Evolutionary conservation across 1,139 yeast species (phyloP).

Genomic region (Debaryomyces nepalensis): DNA sequence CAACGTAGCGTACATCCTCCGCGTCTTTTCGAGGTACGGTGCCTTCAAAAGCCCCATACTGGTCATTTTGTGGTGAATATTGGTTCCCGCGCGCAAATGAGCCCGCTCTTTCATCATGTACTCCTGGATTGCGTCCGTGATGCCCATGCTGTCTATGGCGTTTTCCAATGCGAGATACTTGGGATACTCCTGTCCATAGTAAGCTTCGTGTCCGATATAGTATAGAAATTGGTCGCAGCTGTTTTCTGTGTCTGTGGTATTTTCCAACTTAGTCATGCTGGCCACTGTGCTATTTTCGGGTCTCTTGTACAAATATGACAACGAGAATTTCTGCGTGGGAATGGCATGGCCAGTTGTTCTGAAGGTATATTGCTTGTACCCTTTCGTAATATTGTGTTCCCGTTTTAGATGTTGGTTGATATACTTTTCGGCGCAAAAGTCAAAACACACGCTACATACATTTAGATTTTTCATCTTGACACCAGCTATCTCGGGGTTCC

Average conservation of each 20-base stretch:
- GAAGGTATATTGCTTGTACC: not conserved
- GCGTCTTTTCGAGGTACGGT: no score
- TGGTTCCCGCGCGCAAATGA: no score
- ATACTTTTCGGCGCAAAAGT: not conserved
- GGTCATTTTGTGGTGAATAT: no score
- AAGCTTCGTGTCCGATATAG: not conserved
- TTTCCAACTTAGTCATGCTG: not conserved
- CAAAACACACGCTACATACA: not conserved
- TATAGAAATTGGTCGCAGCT: slow-evolving; percentile 2
- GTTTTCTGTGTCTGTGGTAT: not conserved
- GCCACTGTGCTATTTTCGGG: not conserved
- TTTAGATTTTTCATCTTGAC: not conserved
- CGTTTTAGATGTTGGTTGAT: not conserved
- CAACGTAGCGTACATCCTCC: no score
- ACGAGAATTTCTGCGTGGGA: not conserved
- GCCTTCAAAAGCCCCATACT: no score
- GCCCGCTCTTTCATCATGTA: no score
- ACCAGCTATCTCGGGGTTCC: not conserved
- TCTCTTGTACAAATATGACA: not conserved
- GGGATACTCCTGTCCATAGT: not conserved
- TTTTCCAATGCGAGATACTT: not conserved
- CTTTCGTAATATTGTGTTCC: not conserved
- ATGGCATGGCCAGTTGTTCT: not conserved
- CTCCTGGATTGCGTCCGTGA: no score
- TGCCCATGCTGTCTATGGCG: not conserved